Percentiles rank a stretch among this genome's conserved stretches.
phyloP scores from a whole-genome alignment of 805 yeast genomes.

The Metschnikowia lunata region DNA sequence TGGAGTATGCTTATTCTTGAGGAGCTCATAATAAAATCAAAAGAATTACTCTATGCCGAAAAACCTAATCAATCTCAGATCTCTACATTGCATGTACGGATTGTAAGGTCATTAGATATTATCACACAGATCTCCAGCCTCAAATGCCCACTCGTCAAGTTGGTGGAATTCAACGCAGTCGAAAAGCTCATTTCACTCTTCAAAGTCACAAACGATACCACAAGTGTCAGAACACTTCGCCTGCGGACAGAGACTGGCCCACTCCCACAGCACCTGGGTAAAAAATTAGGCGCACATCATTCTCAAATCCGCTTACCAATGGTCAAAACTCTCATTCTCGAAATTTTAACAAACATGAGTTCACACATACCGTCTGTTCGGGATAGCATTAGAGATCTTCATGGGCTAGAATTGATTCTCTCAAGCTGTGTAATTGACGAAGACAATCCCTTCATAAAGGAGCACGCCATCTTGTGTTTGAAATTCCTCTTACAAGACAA shows the following conservation, averaged over 20 bases:
- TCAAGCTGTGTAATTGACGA: constrained; percentile 83
- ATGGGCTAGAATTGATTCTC: constrained; percentile 67
- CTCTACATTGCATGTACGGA: constrained; percentile 11
- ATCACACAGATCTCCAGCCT: constrained; percentile 40
- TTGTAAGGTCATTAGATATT: constrained; percentile 35
- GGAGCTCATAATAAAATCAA: too few relatives aligned
- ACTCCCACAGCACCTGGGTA: too few relatives aligned
- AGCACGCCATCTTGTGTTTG: constrained; percentile 75
- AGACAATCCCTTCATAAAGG: constrained; percentile 84
- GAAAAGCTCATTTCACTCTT: constrained; percentile 34
- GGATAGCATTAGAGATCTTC: constrained; percentile 58
- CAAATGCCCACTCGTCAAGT: constrained; percentile 33
- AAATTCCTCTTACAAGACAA: constrained; percentile 65
- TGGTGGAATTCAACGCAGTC: constrained; percentile 35
- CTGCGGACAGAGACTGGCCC: background rate
- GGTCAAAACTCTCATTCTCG: constrained; percentile 62
- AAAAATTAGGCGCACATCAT: background rate
- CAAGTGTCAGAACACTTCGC: constrained; percentile 15
- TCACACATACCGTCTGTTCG: constrained; percentile 54
- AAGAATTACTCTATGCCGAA: too few relatives aligned
- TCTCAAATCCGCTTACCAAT: constrained; percentile 46
- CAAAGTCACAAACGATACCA: constrained; percentile 37
- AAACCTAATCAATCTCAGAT: too few relatives aligned
- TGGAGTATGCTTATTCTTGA: constrained; percentile 26
- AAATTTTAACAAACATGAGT: constrained; percentile 56